Conservation (phyloP, 2,329 filamentous ascomycete genomes). For the Colletotrichum musicola region DNA sequence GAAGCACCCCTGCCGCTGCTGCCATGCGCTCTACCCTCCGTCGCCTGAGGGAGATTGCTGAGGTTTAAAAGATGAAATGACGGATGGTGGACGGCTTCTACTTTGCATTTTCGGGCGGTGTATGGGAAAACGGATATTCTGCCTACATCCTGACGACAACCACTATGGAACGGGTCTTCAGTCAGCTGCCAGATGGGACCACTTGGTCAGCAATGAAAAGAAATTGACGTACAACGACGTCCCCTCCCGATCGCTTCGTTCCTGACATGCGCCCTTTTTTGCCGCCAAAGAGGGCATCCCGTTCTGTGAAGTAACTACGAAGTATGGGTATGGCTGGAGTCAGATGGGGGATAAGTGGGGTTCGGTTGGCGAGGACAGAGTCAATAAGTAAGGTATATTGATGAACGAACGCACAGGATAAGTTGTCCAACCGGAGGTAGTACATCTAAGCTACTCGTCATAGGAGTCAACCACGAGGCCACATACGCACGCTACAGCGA, state of each 20-base stretch:
- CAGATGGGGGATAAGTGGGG: constrained; percentile 10
- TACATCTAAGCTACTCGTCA: constrained; percentile 9
- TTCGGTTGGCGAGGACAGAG: constrained; percentile 2
- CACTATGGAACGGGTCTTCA: constrained; percentile 50
- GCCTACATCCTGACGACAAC: constrained; percentile 58
- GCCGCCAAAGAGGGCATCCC: constrained; percentile 11
- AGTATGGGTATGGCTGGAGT: constrained; percentile 6
- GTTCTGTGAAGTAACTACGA: constrained; percentile 23
- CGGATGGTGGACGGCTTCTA: constrained; percentile 50
- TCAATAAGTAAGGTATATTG: neutral
- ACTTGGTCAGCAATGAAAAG: constrained; percentile 59
- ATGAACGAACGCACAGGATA: neutral
- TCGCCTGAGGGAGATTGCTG: constrained; percentile 96
- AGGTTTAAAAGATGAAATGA: constrained; percentile 75
- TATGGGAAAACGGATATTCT: constrained; percentile 58
- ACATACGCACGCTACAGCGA: neutral
- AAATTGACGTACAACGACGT: constrained; percentile 42
- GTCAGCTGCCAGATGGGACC: constrained; percentile 50
- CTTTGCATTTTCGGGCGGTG: constrained; percentile 62
- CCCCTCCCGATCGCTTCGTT: constrained; percentile 32
- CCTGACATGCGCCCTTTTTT: constrained; percentile 14
- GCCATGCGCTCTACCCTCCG: constrained; percentile 96
- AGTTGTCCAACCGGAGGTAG: neutral
- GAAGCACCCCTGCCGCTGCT: constrained; percentile 89
- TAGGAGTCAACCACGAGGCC: constrained; percentile 1